Conservation (phyloP, 2,329 filamentous ascomycete genomes). For the Periconia sp. region DNA sequence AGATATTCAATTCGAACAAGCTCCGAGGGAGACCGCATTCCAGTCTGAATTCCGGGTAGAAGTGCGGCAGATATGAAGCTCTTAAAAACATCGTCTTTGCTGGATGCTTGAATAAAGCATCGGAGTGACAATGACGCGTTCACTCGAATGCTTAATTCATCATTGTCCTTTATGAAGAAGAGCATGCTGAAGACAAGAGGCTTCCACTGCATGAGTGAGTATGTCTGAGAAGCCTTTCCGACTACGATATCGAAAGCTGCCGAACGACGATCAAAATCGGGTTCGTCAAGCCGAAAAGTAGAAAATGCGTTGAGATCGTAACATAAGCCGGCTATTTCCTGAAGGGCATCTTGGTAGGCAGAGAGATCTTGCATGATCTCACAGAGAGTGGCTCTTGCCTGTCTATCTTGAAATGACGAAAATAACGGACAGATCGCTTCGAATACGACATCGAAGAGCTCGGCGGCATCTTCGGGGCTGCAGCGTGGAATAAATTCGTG, state of each 20-base stretch:
- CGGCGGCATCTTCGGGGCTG: slow-evolving; percentile 60
- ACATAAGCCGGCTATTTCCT: slow-evolving; percentile 72
- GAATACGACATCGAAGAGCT: slow-evolving; percentile 71
- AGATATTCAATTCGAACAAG: slow-evolving; percentile 84
- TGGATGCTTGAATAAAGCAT: slow-evolving; percentile 71
- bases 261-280: slow-evolving; percentile 84
- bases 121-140: slow-evolving; percentile 84
- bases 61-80: slow-evolving; percentile 68
- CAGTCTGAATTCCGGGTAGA: slow-evolving; percentile 76
- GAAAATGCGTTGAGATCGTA: slow-evolving; percentile 81
- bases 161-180: slow-evolving; percentile 82
- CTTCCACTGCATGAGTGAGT: slow-evolving; percentile 79
- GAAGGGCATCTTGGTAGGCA: slow-evolving; percentile 64
- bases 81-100: slow-evolving; percentile 60
- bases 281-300: slow-evolving; percentile 75
- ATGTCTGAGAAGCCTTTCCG: slow-evolving; percentile 61
- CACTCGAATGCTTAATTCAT: slow-evolving; percentile 83
- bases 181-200: slow-evolving; percentile 89
- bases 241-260: slow-evolving; percentile 77
- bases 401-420: slow-evolving; percentile 84
- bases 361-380: slow-evolving; percentile 76
- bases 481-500: slow-evolving; percentile 78
- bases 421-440: slow-evolving; percentile 80
- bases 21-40: slow-evolving; percentile 79
- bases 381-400: slow-evolving; percentile 76